A percentile compares a stretch with the other conserved stretches of the same genome.
Conservation (phyloP, 2,329 filamentous ascomycete genomes). For the Sporothrix inflata region DNA sequence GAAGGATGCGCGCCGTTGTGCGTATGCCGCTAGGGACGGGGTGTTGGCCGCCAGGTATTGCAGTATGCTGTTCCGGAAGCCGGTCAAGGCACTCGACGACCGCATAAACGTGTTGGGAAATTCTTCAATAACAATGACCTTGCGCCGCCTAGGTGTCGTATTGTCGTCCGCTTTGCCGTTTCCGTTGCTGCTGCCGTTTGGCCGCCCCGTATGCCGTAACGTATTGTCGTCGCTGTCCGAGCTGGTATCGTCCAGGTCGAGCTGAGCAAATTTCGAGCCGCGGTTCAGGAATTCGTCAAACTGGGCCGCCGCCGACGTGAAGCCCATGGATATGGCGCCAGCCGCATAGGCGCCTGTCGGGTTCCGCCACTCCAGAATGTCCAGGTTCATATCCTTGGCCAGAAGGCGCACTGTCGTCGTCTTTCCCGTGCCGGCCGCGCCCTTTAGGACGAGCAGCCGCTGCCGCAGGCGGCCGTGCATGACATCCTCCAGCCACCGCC, state of each 20-base stretch:
- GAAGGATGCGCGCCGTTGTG: slow-evolving; percentile 38
- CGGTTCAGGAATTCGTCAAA: slow-evolving; percentile 92
- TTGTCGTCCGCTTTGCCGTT: neutral
- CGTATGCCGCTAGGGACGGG: slow-evolving; percentile 56
- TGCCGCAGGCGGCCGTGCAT: slow-evolving; percentile 67
- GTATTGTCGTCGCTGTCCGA: slow-evolving; percentile 38
- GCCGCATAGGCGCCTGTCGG: slow-evolving; percentile 56
- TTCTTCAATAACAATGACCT: slow-evolving; percentile 77
- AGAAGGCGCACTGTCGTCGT: slow-evolving; percentile 83
- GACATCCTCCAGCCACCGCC: slow-evolving; percentile 78
- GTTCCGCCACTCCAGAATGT: slow-evolving; percentile 90
- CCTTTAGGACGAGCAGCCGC: slow-evolving; percentile 81
- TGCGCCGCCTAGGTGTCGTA: slow-evolving; percentile 37
- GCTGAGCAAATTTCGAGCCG: slow-evolving; percentile 73
- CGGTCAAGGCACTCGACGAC: slow-evolving; percentile 64
- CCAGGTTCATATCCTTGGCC: slow-evolving; percentile 73
- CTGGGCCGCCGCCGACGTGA: slow-evolving; percentile 72
- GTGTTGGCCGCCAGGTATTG: slow-evolving; percentile 73
- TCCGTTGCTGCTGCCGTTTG: neutral
- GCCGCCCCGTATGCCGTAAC: slow-evolving; percentile 24
- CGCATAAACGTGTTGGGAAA: slow-evolving; percentile 76
- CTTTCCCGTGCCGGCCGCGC: slow-evolving; percentile 88
- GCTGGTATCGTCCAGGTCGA: slow-evolving; percentile 38
- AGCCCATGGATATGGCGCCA: slow-evolving; percentile 59
- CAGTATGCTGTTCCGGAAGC: slow-evolving; percentile 75